Percentiles rank a stretch among this genome's conserved stretches.
Conservation (phyloP, 2,329 filamentous ascomycete species). For the Neonectria neomacrospora region DNA sequence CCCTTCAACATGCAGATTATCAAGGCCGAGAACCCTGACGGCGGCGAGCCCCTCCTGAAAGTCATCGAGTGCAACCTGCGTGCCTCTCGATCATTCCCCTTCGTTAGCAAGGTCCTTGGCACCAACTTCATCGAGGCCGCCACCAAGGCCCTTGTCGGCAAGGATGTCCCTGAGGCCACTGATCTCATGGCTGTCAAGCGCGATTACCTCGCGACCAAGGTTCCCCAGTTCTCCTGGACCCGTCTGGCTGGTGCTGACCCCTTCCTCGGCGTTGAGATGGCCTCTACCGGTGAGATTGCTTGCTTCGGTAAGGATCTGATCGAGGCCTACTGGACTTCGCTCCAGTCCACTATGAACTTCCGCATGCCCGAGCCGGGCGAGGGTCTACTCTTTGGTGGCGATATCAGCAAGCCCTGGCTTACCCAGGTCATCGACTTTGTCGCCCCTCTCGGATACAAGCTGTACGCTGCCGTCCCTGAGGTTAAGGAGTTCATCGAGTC, state of each 20-base stretch:
- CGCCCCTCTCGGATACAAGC: slow-evolving; percentile 90
- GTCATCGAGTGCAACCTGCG: slow-evolving; percentile 99
- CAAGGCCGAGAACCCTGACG: slow-evolving; percentile 83
- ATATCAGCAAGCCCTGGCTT: slow-evolving; percentile 76
- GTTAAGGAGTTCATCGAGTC: slow-evolving; percentile 88
- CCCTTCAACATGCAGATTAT: slow-evolving; percentile 99
- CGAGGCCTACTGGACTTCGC: slow-evolving; percentile 96
- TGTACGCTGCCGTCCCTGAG: slow-evolving; percentile 83
- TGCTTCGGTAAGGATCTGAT: slow-evolving; percentile 97
- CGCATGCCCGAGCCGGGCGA: slow-evolving; percentile 93
- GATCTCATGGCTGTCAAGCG: slow-evolving; percentile 92
- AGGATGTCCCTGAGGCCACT: slow-evolving; percentile 82
- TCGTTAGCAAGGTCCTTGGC: slow-evolving; percentile 96
- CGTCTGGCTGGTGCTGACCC: slow-evolving; percentile 96
- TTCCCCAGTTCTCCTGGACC: slow-evolving; percentile 99
- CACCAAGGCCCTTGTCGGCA: slow-evolving; percentile 89
- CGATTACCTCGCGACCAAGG: slow-evolving; percentile 95
- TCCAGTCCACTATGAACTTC: slow-evolving; percentile 99
- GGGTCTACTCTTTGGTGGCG: slow-evolving; percentile 93
- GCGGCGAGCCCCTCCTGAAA: slow-evolving; percentile 82
- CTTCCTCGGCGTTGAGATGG: slow-evolving; percentile 98
- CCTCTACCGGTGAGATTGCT: slow-evolving; percentile 96
- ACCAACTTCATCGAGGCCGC: slow-evolving; percentile 97
- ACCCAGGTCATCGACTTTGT: slow-evolving; percentile 87
- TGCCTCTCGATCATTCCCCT: slow-evolving; percentile 97